These are phyloP conservation scores for Jatropha multifida DNA, from an alignment of 441 rosid genomes.

Conservation along the genomic window DNA sequence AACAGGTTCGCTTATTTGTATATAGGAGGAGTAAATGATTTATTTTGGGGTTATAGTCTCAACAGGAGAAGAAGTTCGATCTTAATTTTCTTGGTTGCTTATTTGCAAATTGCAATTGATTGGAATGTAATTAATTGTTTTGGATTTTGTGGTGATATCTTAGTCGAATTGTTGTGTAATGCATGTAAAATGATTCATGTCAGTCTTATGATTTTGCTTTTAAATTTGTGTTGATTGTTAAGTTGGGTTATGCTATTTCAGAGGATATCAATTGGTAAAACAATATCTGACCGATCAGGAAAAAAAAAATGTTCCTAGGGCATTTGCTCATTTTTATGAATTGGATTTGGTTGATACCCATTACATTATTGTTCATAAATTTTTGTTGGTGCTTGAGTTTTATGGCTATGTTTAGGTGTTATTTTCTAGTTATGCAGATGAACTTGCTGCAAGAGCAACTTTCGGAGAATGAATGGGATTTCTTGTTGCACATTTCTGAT, in stretches of 20 bases:
- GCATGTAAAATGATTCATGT: neutral
- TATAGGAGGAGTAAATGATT: neutral
- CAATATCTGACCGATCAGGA: neutral
- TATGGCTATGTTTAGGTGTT: neutral
- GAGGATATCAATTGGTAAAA: neutral
- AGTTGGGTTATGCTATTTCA: neutral
- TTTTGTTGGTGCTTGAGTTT: neutral
- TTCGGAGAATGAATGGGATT: neutral
- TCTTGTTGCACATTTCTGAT: conserved; percentile 10
- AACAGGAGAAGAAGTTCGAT: neutral
- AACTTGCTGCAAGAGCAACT: neutral
- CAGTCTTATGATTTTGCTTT: neutral
- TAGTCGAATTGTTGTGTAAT: neutral
- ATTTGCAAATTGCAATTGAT: neutral
- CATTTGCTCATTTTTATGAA: neutral
- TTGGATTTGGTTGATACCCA: neutral
- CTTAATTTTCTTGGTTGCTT: conserved; percentile 7
- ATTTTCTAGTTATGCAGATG: neutral
- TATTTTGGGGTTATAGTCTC: neutral
- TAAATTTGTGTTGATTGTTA: neutral
- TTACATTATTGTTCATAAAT: neutral
- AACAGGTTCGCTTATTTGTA: neutral
- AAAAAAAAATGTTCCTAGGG: neutral
- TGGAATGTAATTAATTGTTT: neutral
- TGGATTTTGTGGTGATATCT: neutral